Evolutionary conservation across 352 stramenopile genomes (phyloP).

Genomic region (Pythium aquatile): DNA sequence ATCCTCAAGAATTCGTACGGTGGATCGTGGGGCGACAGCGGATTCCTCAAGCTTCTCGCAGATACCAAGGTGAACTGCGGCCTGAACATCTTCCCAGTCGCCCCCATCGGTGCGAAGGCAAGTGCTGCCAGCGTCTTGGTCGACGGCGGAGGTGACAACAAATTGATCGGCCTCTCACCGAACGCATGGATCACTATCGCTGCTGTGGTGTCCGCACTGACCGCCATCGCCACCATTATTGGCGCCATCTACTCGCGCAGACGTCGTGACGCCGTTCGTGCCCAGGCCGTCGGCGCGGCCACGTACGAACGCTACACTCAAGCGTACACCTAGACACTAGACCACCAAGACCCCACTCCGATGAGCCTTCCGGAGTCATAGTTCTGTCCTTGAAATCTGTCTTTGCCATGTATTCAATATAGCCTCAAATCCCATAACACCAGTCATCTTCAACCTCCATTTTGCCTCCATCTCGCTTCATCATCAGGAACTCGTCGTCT

Average conservation of each 20-base stretch:
- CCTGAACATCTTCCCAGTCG: slow-evolving; percentile 77
- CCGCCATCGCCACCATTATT: slow-evolving; percentile 45
- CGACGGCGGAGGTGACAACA: slow-evolving; percentile 60
- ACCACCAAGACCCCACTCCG: neutral
- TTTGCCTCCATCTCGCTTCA: neutral
- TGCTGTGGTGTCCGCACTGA: slow-evolving; percentile 45
- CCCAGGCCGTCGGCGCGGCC: slow-evolving; percentile 44
- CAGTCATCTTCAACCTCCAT: neutral
- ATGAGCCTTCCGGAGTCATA: neutral
- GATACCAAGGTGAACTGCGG: slow-evolving; percentile 78
- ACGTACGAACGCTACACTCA: slow-evolving; percentile 26
- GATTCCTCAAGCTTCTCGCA: slow-evolving; percentile 64
- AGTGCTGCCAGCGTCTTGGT: slow-evolving; percentile 38
- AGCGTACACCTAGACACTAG: slow-evolving; percentile 19
- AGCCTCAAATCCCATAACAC: neutral
- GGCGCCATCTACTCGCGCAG: slow-evolving; percentile 48
- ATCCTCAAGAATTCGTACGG: slow-evolving; percentile 85
- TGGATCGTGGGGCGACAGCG: slow-evolving; percentile 57
- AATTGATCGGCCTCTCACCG: slow-evolving; percentile 56
- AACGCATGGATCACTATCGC: slow-evolving; percentile 60
- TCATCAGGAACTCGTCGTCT: too few species aligned
- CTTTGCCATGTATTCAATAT: neutral
- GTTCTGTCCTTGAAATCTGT: neutral
- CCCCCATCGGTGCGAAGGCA: slow-evolving; percentile 52
- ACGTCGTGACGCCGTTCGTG: slow-evolving; percentile 44